Evolutionary conservation across 805 yeast species (phyloP).

Genomic region (Sporopachydermia lactativora): DNA sequence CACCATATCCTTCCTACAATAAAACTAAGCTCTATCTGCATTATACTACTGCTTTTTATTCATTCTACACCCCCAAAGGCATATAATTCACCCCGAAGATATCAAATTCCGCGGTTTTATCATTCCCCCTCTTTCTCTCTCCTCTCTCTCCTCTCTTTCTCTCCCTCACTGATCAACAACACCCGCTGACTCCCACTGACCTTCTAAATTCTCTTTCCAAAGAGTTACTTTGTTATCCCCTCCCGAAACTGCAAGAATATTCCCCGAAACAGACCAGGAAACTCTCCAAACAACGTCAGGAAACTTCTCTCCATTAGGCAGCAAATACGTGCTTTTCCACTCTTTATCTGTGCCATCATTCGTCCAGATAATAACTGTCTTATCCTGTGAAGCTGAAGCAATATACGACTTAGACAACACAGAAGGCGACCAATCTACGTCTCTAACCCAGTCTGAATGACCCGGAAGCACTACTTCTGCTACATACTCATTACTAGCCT

Average conservation of each 20-base stretch:
- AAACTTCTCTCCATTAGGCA: conserved; percentile 60
- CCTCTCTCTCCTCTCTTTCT: too few species aligned
- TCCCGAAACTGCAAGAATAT: conserved; percentile 86
- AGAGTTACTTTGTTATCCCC: conserved; percentile 93
- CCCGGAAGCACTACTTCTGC: conserved; percentile 74
- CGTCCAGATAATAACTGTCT: conserved; percentile 91
- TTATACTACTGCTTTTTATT: too few species aligned
- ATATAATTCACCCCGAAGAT: too few species aligned
- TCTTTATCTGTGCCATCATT: conserved; percentile 49
- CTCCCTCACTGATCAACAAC: conserved; percentile 87
- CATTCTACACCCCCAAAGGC: too few species aligned
- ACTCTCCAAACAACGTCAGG: conserved; percentile 98
- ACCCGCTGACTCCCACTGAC: conserved; percentile 97
- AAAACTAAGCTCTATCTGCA: too few species aligned
- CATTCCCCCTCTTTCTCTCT: too few species aligned
- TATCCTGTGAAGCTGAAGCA: conserved; percentile 95
- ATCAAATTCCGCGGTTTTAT: too few species aligned
- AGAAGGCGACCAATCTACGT: conserved; percentile 96
- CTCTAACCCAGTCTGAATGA: conserved; percentile 97
- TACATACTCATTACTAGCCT: conserved; percentile 39
- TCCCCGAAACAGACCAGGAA: conserved; percentile 94
- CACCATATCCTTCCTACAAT: too few species aligned
- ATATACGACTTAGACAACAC: conserved; percentile 75
- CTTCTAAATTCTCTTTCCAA: conserved; percentile 90
- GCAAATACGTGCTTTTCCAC: conserved; percentile 64